Percentiles rank a stretch among this genome's conserved stretches.
Evolutionary conservation across 2,329 filamentous ascomycete species (phyloP).

Genomic region (Sporothrix curviconia): DNA sequence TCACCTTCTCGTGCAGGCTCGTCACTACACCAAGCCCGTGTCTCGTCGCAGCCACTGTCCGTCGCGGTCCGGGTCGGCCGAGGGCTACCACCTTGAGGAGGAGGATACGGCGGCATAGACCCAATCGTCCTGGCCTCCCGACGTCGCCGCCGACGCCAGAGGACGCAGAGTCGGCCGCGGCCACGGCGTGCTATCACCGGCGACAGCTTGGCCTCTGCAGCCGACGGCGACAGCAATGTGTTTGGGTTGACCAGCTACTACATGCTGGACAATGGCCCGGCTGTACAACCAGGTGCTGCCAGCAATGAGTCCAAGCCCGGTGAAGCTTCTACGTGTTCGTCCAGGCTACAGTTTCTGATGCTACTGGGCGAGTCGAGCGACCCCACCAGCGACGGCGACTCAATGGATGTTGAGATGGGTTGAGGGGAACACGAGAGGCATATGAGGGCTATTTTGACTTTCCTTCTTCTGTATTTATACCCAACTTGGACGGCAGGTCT

Average conservation of each 20-base stretch:
- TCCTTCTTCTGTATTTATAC: neutral
- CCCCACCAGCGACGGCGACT: conserved; percentile 6
- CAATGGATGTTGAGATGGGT: conserved; percentile 4
- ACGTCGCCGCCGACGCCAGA: conserved; percentile 6
- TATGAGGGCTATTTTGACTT: neutral
- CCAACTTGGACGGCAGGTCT: too few species aligned
- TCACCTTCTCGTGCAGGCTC: neutral
- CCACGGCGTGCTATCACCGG: neutral
- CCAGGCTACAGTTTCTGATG: neutral
- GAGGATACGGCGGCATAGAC: neutral
- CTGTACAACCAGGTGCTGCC: neutral
- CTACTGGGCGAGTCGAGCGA: neutral
- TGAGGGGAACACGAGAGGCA: neutral
- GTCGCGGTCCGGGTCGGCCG: conserved; percentile 9
- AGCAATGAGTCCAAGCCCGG: neutral
- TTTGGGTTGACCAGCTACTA: neutral
- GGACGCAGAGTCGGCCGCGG: conserved; percentile 12
- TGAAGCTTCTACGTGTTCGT: neutral
- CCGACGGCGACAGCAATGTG: neutral
- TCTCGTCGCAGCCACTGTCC: conserved; percentile 1
- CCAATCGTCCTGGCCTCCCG: neutral
- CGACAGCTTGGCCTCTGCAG: neutral
- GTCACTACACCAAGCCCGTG: neutral
- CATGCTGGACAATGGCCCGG: neutral
- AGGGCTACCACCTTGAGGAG: neutral